phyloP scores from a whole-genome alignment of 2,329 filamentous ascomycete species.

The Aureobasidium sp. region DNA sequence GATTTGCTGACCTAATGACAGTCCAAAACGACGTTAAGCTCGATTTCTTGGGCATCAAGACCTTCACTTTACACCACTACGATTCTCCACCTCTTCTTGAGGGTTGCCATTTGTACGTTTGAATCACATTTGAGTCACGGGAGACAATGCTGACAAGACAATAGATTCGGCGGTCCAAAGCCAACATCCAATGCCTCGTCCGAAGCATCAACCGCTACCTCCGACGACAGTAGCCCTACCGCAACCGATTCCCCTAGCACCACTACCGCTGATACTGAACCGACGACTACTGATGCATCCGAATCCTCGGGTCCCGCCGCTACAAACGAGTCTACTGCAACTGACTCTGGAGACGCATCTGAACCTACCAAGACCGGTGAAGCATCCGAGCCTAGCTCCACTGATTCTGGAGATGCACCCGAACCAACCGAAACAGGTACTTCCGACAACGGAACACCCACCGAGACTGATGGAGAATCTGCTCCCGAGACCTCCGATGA shows the following conservation, averaged over 20 bases:
- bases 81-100: conserved; percentile 13
- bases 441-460: not conserved
- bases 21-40: conserved; percentile 19
- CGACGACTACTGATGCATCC: not conserved
- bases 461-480: not conserved
- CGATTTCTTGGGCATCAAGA: conserved; percentile 15
- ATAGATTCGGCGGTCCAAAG: not conserved
- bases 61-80: conserved; percentile 16
- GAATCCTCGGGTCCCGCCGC: not conserved
- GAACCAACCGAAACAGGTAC: not conserved
- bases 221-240: not conserved
- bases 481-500: not conserved
- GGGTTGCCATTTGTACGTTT: too few species aligned
- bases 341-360: not conserved
- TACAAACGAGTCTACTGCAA: not conserved
- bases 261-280: not conserved
- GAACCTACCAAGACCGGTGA: not conserved
- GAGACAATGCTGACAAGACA: too few species aligned
- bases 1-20: too few species aligned
- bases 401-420: not conserved
- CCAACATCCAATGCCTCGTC: not conserved
- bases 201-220: not conserved
- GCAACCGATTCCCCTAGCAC: not conserved
- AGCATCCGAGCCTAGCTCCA: not conserved
- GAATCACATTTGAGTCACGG: too few species aligned